Evolutionary conservation across 2,329 filamentous ascomycete genomes (phyloP).

Genomic region (Aspergillus tamarii): DNA sequence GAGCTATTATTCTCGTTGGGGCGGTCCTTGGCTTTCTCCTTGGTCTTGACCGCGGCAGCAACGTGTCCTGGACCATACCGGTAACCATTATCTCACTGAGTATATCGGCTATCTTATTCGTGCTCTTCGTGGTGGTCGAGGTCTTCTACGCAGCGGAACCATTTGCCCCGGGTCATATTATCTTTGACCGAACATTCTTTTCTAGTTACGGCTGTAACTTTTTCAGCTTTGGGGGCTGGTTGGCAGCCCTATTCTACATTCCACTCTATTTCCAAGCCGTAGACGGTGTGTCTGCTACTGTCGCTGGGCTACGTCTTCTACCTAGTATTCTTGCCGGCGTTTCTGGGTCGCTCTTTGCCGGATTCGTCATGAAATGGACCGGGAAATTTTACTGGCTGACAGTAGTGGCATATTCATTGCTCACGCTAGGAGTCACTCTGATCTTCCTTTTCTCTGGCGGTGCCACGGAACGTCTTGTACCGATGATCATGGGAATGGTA

Average conservation of each 20-base stretch:
- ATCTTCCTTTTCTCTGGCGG: conserved; percentile 63
- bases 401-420: conserved; percentile 56
- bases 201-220: conserved; percentile 73
- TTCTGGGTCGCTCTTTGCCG: conserved; percentile 65
- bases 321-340: conserved; percentile 68
- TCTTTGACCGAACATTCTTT: conserved; percentile 68
- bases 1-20: conserved; percentile 66
- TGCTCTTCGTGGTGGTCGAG: conserved; percentile 71
- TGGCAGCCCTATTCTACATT: conserved; percentile 70
- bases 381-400: conserved; percentile 74
- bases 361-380: conserved; percentile 69
- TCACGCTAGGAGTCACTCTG: conserved; percentile 59
- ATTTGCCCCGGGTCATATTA: conserved; percentile 74
- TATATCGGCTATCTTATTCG: conserved; percentile 62
- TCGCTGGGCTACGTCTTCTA: conserved; percentile 67
- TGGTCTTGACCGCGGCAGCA: conserved; percentile 73
- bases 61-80: conserved; percentile 66
- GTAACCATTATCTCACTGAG: conserved; percentile 62
- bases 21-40: conserved; percentile 69
- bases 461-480: conserved; percentile 51
- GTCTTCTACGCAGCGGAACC: conserved; percentile 68
- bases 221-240: conserved; percentile 66
- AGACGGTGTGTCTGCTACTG: conserved; percentile 64
- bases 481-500: conserved; percentile 61
- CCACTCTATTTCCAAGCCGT: conserved; percentile 78